These are phyloP conservation scores for Euryodendron excelsum DNA, from an alignment of 148 eudicot species.

Conservation along the genomic window DNA sequence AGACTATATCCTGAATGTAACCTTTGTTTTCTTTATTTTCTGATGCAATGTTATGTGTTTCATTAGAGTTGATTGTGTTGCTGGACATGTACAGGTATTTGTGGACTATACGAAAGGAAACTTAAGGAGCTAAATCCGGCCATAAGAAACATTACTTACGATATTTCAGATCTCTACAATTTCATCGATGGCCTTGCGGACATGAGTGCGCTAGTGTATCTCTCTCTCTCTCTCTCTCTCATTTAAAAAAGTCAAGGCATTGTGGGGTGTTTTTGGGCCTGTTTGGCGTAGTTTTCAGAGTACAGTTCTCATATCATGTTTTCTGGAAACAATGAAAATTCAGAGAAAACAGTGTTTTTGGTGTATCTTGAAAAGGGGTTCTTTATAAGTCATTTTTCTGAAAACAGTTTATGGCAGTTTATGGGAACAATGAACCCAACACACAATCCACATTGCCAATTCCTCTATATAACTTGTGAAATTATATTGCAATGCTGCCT, in stretches of 20 bases:
- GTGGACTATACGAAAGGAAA: constrained; percentile 86
- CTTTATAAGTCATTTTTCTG: no score
- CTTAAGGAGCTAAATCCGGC: constrained; percentile 89
- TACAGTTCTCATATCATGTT: no score
- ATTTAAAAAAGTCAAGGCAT: background rate
- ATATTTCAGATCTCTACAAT: constrained; percentile 85
- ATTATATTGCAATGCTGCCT: no score
- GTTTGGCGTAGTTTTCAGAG: no score
- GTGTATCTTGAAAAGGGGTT: no score
- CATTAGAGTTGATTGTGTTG: background rate
- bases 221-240: constrained; percentile 29
- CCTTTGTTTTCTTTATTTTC: background rate
- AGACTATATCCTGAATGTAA: background rate
- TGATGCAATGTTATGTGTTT: background rate
- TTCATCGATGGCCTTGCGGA: constrained; percentile 92
- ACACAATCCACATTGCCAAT: no score
- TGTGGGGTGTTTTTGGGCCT: background rate
- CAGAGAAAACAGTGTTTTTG: background rate
- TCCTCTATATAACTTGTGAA: no score
- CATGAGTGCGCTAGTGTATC: constrained; percentile 92
- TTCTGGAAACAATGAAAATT: background rate
- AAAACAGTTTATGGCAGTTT: no score
- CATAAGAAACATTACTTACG: constrained; percentile 67
- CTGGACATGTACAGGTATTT: constrained; percentile 59
- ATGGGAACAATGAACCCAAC: no score